These are phyloP conservation scores for Penicillium oxalicum DNA, from an alignment of 2,329 filamentous ascomycete genomes.

Conservation along the genomic window DNA sequence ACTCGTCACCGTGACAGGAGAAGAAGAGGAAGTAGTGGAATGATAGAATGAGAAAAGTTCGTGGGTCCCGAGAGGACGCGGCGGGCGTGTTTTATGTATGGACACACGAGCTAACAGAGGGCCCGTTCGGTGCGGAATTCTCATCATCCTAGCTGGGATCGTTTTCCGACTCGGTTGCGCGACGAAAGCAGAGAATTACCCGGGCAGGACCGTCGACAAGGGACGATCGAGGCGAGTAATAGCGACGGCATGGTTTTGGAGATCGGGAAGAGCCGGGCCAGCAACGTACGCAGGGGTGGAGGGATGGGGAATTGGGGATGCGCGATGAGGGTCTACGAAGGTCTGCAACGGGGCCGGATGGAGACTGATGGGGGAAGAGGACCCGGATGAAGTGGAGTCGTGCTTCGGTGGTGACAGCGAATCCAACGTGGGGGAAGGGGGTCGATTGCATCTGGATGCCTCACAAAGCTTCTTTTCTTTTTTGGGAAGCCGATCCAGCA, in stretches of 20 bases:
- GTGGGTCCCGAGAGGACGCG: slow-evolving; percentile 11
- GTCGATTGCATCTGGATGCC: slow-evolving; percentile 20
- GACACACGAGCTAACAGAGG: slow-evolving; percentile 20
- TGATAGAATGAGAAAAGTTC: slow-evolving; percentile 12
- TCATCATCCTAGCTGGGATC: slow-evolving; percentile 26
- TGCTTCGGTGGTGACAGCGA: slow-evolving; percentile 24
- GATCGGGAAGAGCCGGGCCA: slow-evolving; percentile 28
- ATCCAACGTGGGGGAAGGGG: slow-evolving; percentile 17
- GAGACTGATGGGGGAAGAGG: slow-evolving; percentile 8
- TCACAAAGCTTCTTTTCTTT: slow-evolving; percentile 18
- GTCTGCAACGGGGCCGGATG: slow-evolving; percentile 4
- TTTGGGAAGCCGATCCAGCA: slow-evolving; percentile 21
- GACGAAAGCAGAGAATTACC: slow-evolving; percentile 26
- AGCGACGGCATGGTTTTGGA: slow-evolving; percentile 17
- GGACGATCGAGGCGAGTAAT: slow-evolving; percentile 17
- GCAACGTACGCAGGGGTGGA: slow-evolving; percentile 1
- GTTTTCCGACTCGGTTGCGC: slow-evolving; percentile 46
- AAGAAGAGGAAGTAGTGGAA: slow-evolving; percentile 16
- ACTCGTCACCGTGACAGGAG: slow-evolving; percentile 14
- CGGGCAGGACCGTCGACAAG: slow-evolving; percentile 15
- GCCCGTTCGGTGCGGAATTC: slow-evolving; percentile 24
- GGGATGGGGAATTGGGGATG: slow-evolving; percentile 8
- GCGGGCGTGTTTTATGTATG: slow-evolving; percentile 30
- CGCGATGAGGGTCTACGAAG: slow-evolving; percentile 11
- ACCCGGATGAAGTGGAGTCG: slow-evolving; percentile 10